A percentile compares a stretch with the other conserved stretches of the same genome.
phyloP scores from a whole-genome alignment of 2,329 filamentous ascomycete genomes.

The Cladosporium sphaerospermum region DNA sequence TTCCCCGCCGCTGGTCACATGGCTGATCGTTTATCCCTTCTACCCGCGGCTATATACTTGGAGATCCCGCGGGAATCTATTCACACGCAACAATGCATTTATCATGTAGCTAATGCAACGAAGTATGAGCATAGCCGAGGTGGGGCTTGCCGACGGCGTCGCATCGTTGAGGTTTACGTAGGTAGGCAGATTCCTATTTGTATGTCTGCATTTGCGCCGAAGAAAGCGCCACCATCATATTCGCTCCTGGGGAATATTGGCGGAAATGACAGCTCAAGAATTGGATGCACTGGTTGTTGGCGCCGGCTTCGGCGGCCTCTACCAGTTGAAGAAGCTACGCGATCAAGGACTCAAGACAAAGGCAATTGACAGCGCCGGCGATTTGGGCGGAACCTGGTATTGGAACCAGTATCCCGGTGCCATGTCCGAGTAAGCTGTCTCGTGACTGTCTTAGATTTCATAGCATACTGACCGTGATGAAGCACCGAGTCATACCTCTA shows the following conservation, averaged over 20 bases:
- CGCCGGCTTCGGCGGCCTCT: slow-evolving; percentile 37
- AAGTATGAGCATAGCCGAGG: too few relatives aligned
- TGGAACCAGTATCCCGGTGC: slow-evolving; percentile 21
- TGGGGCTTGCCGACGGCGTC: too few relatives aligned
- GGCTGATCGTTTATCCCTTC: background rate
- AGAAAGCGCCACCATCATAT: too few relatives aligned
- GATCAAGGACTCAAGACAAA: slow-evolving; percentile 24
- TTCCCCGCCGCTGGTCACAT: background rate
- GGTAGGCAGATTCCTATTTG: too few relatives aligned
- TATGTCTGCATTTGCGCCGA: too few relatives aligned
- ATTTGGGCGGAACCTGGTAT: slow-evolving; percentile 29
- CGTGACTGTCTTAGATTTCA: slow-evolving; percentile 30
- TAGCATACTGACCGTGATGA: slow-evolving; percentile 29
- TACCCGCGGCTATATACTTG: background rate
- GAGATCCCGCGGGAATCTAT: background rate
- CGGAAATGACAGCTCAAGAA: background rate
- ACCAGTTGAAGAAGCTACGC: slow-evolving; percentile 35
- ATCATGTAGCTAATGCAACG: too few relatives aligned
- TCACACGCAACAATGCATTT: too few relatives aligned
- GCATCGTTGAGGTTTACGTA: too few relatives aligned
- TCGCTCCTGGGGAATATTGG: too few relatives aligned
- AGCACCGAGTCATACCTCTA: slow-evolving; percentile 19
- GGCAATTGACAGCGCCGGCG: slow-evolving; percentile 24
- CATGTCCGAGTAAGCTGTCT: slow-evolving; percentile 29
- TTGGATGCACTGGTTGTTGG: slow-evolving; percentile 28